Base-by-base conservation (phyloP, 345 rosid genomes). In the Nasturtium officinale region DNA sequence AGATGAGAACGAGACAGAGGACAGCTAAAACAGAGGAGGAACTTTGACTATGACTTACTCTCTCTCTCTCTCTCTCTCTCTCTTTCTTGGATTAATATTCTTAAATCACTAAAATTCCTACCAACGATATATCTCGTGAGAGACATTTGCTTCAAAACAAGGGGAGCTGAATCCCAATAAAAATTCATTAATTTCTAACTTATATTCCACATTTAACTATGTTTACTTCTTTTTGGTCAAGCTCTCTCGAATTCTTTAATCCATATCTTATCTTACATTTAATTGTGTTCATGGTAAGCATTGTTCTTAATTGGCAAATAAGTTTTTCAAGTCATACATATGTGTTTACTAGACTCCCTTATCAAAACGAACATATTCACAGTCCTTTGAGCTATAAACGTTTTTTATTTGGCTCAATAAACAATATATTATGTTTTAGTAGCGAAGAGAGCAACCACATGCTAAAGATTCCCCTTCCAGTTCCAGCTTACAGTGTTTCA, bases 1-100 rank as follows among this genome's bases (percentile, higher is more conserved):
- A 76, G 52, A 62, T 54, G 79, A 75, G 78, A 67, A 66, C 73
- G 78, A 74, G 73, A 67, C 61, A 59, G 40, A 61, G 37, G 79
- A 76, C 58, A 25, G 64, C 79, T 76, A 76, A 62, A 76, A 46
- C 79, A 69, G 59, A 76, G 75, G 75, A 69, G 25, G 25, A 23
- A 11, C 75, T 69, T 76, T 76, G 79, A 76, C 75, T 69, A 25
- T 69, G 3, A 32, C 25, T 61, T 53, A 38, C 74, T 69, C 30
- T 69, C 29, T 33, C n/a, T 3, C 9, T 33, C 4, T 17, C n/a
- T 43, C 0, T 38, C 18, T 0, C n/a, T n/a, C n/a, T n/a, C n/a
- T 32, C 6, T 17, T 23, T 43, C 0, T 38, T 20, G 0, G 15
- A 11, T 38, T 38, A 10, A 9, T 13, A 6, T 18, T 65, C 26